Conservation (phyloP, 1,284 basidiomycete genomes). For the Boletus semigastroideus region DNA sequence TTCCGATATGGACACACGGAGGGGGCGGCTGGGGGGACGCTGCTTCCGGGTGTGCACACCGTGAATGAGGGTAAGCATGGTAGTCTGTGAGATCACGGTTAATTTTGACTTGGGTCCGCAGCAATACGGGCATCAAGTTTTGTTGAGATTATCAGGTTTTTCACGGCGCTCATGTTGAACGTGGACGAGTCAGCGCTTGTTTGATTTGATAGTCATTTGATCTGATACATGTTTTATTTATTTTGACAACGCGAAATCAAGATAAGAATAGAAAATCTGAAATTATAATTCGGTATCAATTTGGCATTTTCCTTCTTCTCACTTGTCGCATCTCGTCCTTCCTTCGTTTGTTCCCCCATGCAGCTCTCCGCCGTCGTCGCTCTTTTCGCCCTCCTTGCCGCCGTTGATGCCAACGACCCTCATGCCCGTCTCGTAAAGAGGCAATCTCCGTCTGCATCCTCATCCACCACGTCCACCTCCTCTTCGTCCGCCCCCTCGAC, state of each 20-base stretch:
- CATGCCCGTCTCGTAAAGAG: conserved; percentile 30
- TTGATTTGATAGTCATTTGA: background rate
- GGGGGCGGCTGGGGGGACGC: conserved; percentile 30
- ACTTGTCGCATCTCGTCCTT: background rate
- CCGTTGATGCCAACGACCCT: conserved; percentile 35
- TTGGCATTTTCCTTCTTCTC: background rate
- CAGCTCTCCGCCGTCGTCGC: conserved; percentile 42
- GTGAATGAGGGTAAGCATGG: conserved; percentile 39
- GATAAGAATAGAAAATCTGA: too few species aligned
- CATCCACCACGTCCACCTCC: conserved; percentile 22
- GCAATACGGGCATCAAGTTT: conserved; percentile 38
- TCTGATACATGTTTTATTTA: background rate
- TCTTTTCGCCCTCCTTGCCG: conserved; percentile 42
- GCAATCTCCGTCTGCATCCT: conserved; percentile 16
- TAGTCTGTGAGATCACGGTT: background rate
- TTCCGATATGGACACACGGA: conserved; percentile 45
- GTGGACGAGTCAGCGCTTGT: conserved; percentile 37
- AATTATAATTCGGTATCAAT: too few species aligned
- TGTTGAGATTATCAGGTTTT: conserved; percentile 47
- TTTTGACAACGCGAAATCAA: too few species aligned
- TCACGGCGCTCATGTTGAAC: conserved; percentile 47
- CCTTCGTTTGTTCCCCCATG: conserved; percentile 33
- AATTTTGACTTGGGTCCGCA: conserved; percentile 15
- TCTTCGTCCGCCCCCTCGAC: conserved; percentile 16
- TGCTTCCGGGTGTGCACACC: conserved; percentile 49